phyloP scores from a whole-genome alignment of 2,329 filamentous ascomycete genomes.

The Nothophaeocryptopus gaeumannii region DNA sequence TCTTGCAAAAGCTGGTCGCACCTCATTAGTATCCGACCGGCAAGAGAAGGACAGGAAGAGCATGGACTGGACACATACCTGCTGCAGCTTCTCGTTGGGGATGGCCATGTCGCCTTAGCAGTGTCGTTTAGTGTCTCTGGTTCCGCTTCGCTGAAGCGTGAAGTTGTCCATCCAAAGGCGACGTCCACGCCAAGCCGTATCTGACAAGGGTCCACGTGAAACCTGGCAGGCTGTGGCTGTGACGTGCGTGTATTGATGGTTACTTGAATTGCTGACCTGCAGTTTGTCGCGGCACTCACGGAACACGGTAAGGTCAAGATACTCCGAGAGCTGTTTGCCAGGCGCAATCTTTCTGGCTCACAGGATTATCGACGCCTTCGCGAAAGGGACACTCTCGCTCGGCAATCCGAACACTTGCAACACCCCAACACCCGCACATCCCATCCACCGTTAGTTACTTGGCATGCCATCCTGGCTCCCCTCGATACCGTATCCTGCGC shows the following conservation, averaged over 20 bases:
- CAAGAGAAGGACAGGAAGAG: neutral
- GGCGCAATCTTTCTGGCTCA: neutral
- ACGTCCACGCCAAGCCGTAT: too few relatives aligned
- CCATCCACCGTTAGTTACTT: conserved; percentile 26
- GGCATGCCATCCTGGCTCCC: conserved; percentile 35
- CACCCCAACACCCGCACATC: neutral
- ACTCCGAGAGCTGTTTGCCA: too few relatives aligned
- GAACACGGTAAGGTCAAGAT: too few relatives aligned
- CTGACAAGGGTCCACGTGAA: too few relatives aligned
- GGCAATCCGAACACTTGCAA: conserved; percentile 12
- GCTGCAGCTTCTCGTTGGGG: conserved; percentile 87
- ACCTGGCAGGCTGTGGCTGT: neutral
- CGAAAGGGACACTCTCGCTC: too few relatives aligned
- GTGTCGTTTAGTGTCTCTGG: too few relatives aligned
- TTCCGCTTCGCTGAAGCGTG: too few relatives aligned
- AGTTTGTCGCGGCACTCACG: too few relatives aligned
- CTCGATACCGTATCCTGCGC: conserved; percentile 32
- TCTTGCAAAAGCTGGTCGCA: conserved; percentile 74
- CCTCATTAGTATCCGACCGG: conserved; percentile 12
- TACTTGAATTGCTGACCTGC: too few relatives aligned
- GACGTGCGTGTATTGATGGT: neutral
- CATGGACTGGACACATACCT: conserved; percentile 55
- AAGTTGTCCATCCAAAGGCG: too few relatives aligned
- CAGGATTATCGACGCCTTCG: neutral
- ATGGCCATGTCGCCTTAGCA: conserved; percentile 67